Conservation (phyloP, 108 stramenopile genomes). For the Heterococcus sp. region DNA sequence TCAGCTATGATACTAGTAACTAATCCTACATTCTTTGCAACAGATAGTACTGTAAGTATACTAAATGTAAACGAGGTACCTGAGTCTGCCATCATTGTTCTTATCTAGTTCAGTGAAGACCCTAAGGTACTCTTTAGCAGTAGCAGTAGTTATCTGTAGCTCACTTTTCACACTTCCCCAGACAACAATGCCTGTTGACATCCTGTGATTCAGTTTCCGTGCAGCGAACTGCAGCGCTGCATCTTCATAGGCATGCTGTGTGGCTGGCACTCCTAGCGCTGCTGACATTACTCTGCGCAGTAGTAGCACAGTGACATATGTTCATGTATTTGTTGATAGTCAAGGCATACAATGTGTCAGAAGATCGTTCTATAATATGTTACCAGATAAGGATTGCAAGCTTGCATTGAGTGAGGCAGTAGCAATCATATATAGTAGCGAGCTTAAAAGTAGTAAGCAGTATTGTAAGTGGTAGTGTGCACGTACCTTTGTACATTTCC, state of each 20-base stretch:
- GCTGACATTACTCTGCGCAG: conserved; percentile 32
- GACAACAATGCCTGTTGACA: conserved; percentile 48
- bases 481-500: conserved; percentile 31
- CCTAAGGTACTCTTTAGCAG: conserved; percentile 42
- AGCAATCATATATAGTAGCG: too few species aligned
- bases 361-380: too few species aligned
- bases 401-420: too few species aligned
- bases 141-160: conserved; percentile 13
- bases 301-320: too few species aligned
- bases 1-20: too few species aligned
- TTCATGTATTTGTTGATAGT: too few species aligned
- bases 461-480: neutral
- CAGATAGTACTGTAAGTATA: too few species aligned
- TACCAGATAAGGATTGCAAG: too few species aligned
- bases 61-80: too few species aligned
- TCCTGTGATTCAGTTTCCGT: conserved; percentile 28
- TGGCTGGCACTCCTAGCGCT: conserved; percentile 45
- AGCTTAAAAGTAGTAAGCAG: too few species aligned
- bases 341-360: too few species aligned
- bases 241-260: conserved; percentile 53
- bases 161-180: conserved; percentile 31
- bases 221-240: conserved; percentile 51
- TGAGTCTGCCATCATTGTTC: conserved; percentile 37
- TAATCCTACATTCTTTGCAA: too few species aligned
- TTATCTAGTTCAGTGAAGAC: conserved; percentile 44